These are phyloP conservation scores for Saprolegnia parasitica DNA, from an alignment of 352 stramenopile species.

Conservation along the genomic window DNA sequence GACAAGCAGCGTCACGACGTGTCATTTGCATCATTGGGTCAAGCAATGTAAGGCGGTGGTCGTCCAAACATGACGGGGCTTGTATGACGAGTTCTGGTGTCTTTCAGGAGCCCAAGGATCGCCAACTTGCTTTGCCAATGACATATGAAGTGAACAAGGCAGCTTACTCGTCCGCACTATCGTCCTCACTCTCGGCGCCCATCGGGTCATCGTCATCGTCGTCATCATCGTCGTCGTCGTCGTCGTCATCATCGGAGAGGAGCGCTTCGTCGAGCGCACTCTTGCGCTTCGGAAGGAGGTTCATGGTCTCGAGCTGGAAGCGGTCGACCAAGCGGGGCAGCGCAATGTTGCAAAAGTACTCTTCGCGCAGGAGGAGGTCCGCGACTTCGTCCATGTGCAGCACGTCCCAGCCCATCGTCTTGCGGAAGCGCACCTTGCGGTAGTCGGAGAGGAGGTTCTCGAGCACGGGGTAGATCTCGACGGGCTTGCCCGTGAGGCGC, in stretches of 20 bases:
- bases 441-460: slow-evolving; percentile 96
- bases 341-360: slow-evolving; percentile 92
- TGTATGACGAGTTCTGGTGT: too few species aligned
- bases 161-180: not conserved
- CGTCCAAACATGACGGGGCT: too few species aligned
- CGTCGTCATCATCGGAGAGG: slow-evolving; percentile 28
- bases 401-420: slow-evolving; percentile 88
- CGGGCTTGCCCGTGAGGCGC: slow-evolving; percentile 88
- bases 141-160: too few species aligned
- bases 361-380: slow-evolving; percentile 89
- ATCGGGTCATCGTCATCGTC: slow-evolving; percentile 28
- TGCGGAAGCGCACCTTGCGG: slow-evolving; percentile 88
- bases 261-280: slow-evolving; percentile 77
- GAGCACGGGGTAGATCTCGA: slow-evolving; percentile 91
- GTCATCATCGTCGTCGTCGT: too few species aligned
- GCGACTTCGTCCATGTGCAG: slow-evolving; percentile 96
- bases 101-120: too few species aligned
- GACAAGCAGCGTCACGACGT: too few species aligned
- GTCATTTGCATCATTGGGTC: too few species aligned
- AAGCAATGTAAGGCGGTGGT: too few species aligned
- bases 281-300: slow-evolving; percentile 50
- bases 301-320: slow-evolving; percentile 76
- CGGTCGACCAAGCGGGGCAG: slow-evolving; percentile 90
- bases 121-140: too few species aligned
- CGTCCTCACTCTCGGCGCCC: not conserved